Evolutionary conservation across 2,329 filamentous ascomycete species (phyloP).

Genomic region (Helicocarpus griseus): DNA sequence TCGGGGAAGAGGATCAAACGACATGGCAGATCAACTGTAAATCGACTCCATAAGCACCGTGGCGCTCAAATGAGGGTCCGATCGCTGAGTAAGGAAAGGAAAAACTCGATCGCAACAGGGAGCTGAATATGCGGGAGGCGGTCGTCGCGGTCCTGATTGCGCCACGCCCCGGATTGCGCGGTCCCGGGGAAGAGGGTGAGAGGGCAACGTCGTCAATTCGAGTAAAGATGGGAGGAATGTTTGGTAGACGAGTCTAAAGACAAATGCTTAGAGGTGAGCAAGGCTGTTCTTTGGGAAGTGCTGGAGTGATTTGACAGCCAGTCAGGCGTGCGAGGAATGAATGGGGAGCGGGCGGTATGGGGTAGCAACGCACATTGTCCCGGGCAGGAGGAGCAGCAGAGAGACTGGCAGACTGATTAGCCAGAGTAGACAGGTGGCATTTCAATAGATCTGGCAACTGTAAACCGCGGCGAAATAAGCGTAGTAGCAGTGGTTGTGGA

Average conservation of each 20-base stretch:
- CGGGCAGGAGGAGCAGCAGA: neutral
- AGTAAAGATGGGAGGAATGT: neutral
- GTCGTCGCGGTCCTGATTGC: neutral
- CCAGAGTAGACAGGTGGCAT: neutral
- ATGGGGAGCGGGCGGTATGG: neutral
- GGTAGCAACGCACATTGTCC: neutral
- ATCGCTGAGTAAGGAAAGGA: neutral
- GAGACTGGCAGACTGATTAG: neutral
- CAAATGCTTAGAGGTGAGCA: neutral
- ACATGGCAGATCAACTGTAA: constrained; percentile 30
- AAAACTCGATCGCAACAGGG: neutral
- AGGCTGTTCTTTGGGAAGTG: neutral
- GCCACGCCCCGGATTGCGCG: neutral
- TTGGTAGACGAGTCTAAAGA: neutral
- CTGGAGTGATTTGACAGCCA: neutral
- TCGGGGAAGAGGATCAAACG: constrained; percentile 27
- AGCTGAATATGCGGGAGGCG: neutral
- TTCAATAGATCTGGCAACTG: neutral
- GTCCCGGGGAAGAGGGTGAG: neutral
- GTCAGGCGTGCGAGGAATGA: neutral
- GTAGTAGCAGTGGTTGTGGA: neutral
- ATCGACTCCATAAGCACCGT: constrained; percentile 25
- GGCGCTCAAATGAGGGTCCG: neutral
- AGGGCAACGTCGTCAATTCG: neutral
- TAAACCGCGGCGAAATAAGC: neutral